phyloP scores from a whole-genome alignment of 2,329 filamentous ascomycete genomes.

The Thelonectria blattea region DNA sequence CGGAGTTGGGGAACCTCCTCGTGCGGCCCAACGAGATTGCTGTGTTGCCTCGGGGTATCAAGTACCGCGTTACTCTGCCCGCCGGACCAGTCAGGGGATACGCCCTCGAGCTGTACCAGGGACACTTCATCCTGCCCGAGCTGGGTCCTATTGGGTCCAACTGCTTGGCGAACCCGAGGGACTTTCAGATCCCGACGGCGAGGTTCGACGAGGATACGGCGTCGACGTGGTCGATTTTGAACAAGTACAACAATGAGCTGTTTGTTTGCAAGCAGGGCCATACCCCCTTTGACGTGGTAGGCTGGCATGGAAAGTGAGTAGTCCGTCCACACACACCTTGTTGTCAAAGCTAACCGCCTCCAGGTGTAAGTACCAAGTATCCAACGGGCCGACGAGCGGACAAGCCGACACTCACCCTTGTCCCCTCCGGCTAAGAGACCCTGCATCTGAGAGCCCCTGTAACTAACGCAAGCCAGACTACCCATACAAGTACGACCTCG shows the following conservation, averaged over 20 bases:
- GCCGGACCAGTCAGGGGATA: slow-evolving; percentile 71
- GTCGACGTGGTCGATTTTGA: slow-evolving; percentile 56
- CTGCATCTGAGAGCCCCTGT: neutral
- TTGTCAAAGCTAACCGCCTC: slow-evolving; percentile 1
- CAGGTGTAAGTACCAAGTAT: slow-evolving; percentile 28
- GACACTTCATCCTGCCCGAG: slow-evolving; percentile 73
- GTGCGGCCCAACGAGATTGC: slow-evolving; percentile 80
- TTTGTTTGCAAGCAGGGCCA: slow-evolving; percentile 65
- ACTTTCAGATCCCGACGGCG: slow-evolving; percentile 77
- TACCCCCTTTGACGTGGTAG: slow-evolving; percentile 79
- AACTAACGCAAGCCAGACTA: slow-evolving; percentile 26
- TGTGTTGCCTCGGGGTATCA: slow-evolving; percentile 74
- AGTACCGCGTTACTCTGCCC: slow-evolving; percentile 71
- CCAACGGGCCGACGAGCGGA: too few species aligned
- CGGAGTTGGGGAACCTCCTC: slow-evolving; percentile 74
- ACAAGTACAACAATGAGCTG: slow-evolving; percentile 70
- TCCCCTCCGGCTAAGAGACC: neutral
- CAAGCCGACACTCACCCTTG: neutral
- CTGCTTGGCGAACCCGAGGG: slow-evolving; percentile 72
- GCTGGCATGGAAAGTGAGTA: slow-evolving; percentile 82
- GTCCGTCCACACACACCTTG: neutral
- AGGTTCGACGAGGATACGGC: slow-evolving; percentile 68
- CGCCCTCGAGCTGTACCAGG: slow-evolving; percentile 75
- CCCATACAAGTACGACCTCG: slow-evolving; percentile 85
- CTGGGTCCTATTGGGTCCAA: slow-evolving; percentile 76